Evolutionary conservation across 495 filamentous ascomycete genomes (phyloP), one percentile per base, ranked within the genome.

Genomic region (Trichoderma gamsii): DNA sequence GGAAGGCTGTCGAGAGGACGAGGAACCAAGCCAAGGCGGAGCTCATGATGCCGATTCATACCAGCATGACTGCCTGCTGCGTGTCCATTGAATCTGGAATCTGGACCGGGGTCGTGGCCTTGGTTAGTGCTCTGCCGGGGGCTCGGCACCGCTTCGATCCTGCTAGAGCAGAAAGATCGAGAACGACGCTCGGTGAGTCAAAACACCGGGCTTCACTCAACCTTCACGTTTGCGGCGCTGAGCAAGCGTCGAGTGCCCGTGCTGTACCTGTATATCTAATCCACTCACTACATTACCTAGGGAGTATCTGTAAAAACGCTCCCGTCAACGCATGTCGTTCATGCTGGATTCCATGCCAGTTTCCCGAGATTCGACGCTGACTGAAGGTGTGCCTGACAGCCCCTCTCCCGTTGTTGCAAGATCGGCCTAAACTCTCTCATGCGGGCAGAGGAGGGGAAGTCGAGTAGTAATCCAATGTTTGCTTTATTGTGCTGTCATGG

Each of bases 141-240:
- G 56, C 25, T 61, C 56, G 56, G 56, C 56, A 32, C 56, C 56
- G 56, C 23, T 32, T 61, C 23, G 56, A 61, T 61, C 56, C 56
- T 61, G 35, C 35, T 38, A 38, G 35, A n/a, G 7, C 16, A 61
- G 16, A 25, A 32, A 23, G 25, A 61, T 29, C 23, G 23, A 61
- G 56, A 61, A 61, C 56, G 23, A 52, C 18, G 18, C 21, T 52
- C 18, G 44, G 18, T 49, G 44, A 49, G 18, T 49, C 18, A 15
- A n/a, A 49, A 11, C 13, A 49, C 44, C 13, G 44, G 44, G 44
- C 15, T 49, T 49, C 29, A 29, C 29, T 29, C 44, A 49, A 12
- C 44, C 43, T 44, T 11, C 43, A 16, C 1, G 43, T n/a, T 52
- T n/a, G 16, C 18, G 8, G 0, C 35, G 35, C 35, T 6, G 35